Conservation (phyloP, 129 eudicot species). For the Saposhnikovia divaricata region DNA sequence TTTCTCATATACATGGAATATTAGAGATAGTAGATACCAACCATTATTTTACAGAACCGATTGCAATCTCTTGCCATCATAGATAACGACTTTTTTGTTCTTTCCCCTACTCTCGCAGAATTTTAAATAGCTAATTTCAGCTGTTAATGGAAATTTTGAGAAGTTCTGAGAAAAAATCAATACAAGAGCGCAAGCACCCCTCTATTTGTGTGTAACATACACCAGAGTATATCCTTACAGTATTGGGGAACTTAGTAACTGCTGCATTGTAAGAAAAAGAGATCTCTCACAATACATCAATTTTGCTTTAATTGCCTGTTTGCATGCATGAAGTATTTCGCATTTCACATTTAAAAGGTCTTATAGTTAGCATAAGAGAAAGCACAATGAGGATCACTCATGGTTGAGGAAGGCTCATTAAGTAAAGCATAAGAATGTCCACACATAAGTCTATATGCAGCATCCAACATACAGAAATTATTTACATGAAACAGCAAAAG, state of each 20-base stretch:
- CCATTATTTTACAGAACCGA: conserved; percentile 95
- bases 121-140: conserved; percentile 54
- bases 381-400: too few species aligned
- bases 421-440: background rate
- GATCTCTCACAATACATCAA: too few species aligned
- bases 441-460: background rate
- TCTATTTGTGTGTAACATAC: background rate
- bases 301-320: too few species aligned
- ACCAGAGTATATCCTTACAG: background rate
- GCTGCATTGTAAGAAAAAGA: too few species aligned
- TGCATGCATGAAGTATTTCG: too few species aligned
- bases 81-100: conserved; percentile 61
- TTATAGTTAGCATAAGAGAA: too few species aligned
- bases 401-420: background rate
- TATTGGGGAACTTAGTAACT: too few species aligned
- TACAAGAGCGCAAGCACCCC: background rate
- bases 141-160: conserved; percentile 23
- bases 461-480: background rate
- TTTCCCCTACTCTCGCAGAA: conserved; percentile 65
- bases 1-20: background rate
- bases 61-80: too few species aligned
- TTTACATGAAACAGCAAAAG: background rate
- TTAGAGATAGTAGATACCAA: conserved; percentile 20
- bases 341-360: too few species aligned
- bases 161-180: background rate